These are phyloP conservation scores for Xylaria sp. DNA, from an alignment of 2,329 filamentous ascomycete species.

Conservation along the genomic window DNA sequence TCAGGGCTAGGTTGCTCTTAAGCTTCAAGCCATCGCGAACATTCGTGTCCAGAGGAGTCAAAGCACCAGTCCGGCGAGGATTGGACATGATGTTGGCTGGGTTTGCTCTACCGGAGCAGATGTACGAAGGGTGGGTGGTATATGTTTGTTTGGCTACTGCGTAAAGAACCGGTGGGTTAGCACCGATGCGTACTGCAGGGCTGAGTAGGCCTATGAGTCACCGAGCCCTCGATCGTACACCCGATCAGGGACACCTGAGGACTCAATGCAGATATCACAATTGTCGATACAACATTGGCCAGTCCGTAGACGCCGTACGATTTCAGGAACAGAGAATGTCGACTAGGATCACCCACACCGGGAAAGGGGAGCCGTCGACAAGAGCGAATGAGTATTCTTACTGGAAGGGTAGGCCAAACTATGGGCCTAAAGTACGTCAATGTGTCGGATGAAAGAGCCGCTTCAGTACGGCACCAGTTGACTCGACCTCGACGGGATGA, in stretches of 20 bases:
- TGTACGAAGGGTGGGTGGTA: constrained; percentile 28
- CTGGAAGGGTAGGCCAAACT: constrained; percentile 10
- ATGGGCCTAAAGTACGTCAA: constrained; percentile 1
- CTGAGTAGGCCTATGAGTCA: constrained; percentile 42
- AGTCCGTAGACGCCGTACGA: constrained; percentile 30
- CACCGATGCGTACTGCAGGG: constrained; percentile 39
- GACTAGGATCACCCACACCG: background rate
- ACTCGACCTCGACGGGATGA: constrained; percentile 29
- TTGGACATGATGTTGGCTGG: constrained; percentile 54
- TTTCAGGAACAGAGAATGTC: background rate
- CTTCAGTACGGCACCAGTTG: constrained; percentile 9
- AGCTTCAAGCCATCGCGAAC: constrained; percentile 50
- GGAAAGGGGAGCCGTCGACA: background rate
- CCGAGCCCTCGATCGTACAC: constrained; percentile 36
- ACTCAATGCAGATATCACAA: constrained; percentile 35
- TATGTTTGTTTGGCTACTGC: constrained; percentile 36
- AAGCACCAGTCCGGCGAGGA: constrained; percentile 52
- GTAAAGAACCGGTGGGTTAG: constrained; percentile 39
- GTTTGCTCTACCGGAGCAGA: constrained; percentile 33
- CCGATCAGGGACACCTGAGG: constrained; percentile 36
- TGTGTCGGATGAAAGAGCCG: background rate
- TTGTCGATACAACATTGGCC: constrained; percentile 35
- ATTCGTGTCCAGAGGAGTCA: constrained; percentile 50
- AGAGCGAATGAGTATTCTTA: constrained; percentile 24
- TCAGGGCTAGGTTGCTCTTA: constrained; percentile 65